Conservation (phyloP, 345 rosid species). For the Camelina sativa region DNA sequence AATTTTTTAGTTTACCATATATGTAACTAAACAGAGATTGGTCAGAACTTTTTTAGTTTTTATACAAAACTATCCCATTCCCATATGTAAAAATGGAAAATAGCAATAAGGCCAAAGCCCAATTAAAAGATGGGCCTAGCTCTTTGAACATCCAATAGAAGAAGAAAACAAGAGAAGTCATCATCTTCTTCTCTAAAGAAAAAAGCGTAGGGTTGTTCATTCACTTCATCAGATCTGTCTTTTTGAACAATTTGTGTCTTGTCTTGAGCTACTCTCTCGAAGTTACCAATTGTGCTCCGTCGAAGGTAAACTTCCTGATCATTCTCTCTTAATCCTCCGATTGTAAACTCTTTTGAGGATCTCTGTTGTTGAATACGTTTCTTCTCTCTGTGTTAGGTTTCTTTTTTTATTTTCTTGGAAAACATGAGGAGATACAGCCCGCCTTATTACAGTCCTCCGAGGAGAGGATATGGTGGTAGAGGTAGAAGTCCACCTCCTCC, state of each 20-base stretch:
- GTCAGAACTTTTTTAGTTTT: too few relatives aligned
- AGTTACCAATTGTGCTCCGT: not conserved
- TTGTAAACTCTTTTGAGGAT: conserved; percentile 8
- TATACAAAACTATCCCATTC: too few relatives aligned
- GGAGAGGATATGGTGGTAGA: conserved; percentile 86
- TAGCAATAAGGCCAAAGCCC: not conserved
- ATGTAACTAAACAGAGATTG: too few relatives aligned
- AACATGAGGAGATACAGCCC: conserved; percentile 89
- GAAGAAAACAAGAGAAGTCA: conserved; percentile 1
- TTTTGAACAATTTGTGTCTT: not conserved
- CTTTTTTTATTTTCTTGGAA: too few relatives aligned
- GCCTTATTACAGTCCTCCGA: conserved; percentile 77
- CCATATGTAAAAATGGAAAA: not conserved
- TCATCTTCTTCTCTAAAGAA: not conserved
- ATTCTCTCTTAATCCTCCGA: not conserved
- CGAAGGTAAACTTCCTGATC: conserved; percentile 22
- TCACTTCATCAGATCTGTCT: conserved; percentile 41
- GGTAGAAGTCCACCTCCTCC: conserved; percentile 80
- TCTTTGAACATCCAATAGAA: not conserved
- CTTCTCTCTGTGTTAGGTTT: not conserved
- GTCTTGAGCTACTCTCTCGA: not conserved
- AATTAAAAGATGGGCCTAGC: conserved; percentile 18
- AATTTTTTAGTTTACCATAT: too few relatives aligned
- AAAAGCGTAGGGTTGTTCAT: conserved; percentile 5
- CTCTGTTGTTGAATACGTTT: conserved; percentile 26